A percentile compares a stretch with the other conserved stretches of the same genome.
These are phyloP conservation scores for Schwanniomyces pseudopolymorphus DNA, from an alignment of 805 yeast species.

Conservation along the genomic window DNA sequence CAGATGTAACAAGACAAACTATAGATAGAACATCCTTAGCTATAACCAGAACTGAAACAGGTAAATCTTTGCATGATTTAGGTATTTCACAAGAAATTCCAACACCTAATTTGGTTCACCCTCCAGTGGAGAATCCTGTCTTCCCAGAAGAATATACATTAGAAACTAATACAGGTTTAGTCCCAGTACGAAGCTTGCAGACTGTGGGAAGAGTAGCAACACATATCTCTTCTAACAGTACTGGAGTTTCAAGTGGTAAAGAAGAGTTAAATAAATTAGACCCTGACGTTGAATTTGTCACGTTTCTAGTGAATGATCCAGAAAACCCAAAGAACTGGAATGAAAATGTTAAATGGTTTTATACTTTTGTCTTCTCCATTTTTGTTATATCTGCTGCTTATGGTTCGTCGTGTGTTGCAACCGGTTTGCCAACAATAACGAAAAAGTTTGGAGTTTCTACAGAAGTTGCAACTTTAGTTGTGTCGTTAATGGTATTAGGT, in stretches of 20 bases:
- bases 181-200: conserved; percentile 72
- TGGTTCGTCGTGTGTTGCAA: conserved; percentile 89
- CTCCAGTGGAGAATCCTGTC: conserved; percentile 58
- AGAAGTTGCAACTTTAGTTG: conserved; percentile 78
- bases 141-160: conserved; percentile 92
- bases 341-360: conserved; percentile 51
- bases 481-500: conserved; percentile 87
- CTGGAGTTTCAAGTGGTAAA: conserved; percentile 13
- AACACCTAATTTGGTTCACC: conserved; percentile 47
- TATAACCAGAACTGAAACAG: conserved; percentile 68
- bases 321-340: conserved; percentile 91
- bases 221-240: conserved; percentile 4
- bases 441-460: conserved; percentile 66
- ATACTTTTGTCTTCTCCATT: conserved; percentile 65
- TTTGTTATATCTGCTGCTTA: conserved; percentile 88
- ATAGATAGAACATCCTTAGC: conserved; percentile 24
- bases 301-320: conserved; percentile 76
- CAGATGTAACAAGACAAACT: conserved; percentile 16
- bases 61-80: conserved; percentile 59
- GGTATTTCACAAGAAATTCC: conserved; percentile 61
- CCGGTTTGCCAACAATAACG: conserved; percentile 69
- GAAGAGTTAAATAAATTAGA: conserved; percentile 33
- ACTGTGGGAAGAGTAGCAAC: conserved; percentile 55
- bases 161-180: conserved; percentile 87
- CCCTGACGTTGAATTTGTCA: conserved; percentile 79